Evolutionary conservation across 768 basidiomycete species (phyloP), one percentile per base, ranked within the genome.

Genomic region (Rossbeevera mucosa): DNA sequence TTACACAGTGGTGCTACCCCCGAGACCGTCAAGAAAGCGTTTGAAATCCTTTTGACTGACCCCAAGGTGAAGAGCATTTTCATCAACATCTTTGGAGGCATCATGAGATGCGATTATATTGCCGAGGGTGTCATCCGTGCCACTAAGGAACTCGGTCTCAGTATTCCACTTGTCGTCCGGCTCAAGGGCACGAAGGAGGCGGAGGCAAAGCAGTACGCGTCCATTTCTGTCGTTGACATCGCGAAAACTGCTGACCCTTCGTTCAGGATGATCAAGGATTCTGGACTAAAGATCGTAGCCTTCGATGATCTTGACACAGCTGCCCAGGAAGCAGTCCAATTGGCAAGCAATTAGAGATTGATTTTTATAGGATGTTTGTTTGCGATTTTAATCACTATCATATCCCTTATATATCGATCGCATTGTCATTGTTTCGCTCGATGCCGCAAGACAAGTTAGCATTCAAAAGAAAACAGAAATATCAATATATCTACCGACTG

Each of bases 21-120:
- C n/a, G 91, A 96, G 65, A 97, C 96, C 5, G 96, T 99, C 61
- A 99, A 98, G 81, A 98, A 94, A 73, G 96, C 96, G 3, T 99
- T 99, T 62, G 94, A 97, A 72, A 90, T 99, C 60, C 80, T 99
- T 21, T 77, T 95, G 21, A 72, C 82, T 43, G 94, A 98, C 65
- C 83, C 86, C 57, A 90, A 91, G 68, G 95, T 98, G 62, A 95
- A 94, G 80, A 90, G 90, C 52, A 99, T 99, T 62, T 97, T 98
- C 70, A 96, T 99, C 74, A 99, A 99, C 75, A 93, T 94, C 68
- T 94, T 94, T 62, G 91, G 92, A 60, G 93, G 88, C 65, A 99
- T 97, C 74, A 99, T 99, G 96, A 85, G 96, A 65, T 99, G 96
- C 64, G 96, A 99, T 68, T 94, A 94, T 67, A 94, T 94, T 62